Evolutionary conservation across 805 yeast species (phyloP), one percentile per base, ranked within the genome.

Genomic region (Yamadazyma paraphyllophila): DNA sequence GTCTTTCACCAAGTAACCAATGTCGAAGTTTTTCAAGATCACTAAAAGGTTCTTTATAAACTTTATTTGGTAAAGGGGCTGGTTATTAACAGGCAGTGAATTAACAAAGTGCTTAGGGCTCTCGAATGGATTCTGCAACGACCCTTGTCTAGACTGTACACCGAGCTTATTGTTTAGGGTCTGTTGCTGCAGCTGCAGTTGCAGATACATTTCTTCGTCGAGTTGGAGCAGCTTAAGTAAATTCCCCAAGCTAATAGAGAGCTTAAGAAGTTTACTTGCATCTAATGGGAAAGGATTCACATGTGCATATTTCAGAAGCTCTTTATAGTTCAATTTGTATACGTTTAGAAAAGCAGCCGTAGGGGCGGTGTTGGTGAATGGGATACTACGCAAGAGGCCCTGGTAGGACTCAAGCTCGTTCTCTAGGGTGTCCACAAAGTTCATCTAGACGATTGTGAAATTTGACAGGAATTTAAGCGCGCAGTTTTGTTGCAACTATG

Each of bases 181-280:
- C 6, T 17, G 29, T 17, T 39, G 26, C 10, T 35, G 35, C 17
- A 9, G 16, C 36, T 57, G 59, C 44, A 61, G 68, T 41, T 61
- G 64, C 16, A 49, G 55, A 35, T 55, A 53, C 30, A 51, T 45
- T 24, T 66, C 69, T 47, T 68, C 66, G 47, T 71, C 75, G 20
- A 56, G 44, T 44, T 65, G 65, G 35, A 65, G 55, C 9, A 72
- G 56, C 46, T 67, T 68, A 35, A 70, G 47, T 29, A 71, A 55
- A 51, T 69, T 71, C 1, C 77, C 77, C 26, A 72, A 58, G 30
- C 74, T 69, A 24, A 72, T 69, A 14, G 72, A 71, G 27, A 72
- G 52, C 52, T 71, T 71, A 37, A 71, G 51, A 26, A 72, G 58
- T 48, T 68, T 69, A 49, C 53, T 65, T 30, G 66, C 55, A 40